Evolutionary conservation across 768 basidiomycete genomes (phyloP), one percentile per base, ranked within the genome.

Genomic region (Trametes meyenii): DNA sequence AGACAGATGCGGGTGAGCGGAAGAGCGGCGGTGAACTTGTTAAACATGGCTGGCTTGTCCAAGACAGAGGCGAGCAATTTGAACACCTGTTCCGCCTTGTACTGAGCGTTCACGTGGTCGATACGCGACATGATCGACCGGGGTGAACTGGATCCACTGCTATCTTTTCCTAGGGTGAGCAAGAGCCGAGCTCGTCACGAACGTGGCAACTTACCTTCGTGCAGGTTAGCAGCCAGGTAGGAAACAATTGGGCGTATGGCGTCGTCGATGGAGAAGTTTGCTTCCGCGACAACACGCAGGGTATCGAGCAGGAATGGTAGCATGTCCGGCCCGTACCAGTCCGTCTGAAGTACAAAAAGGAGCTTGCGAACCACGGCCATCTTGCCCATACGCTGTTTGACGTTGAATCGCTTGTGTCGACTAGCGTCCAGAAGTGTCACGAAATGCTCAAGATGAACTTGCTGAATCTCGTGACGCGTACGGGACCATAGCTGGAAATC

Each of bases 401-500:
- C 74, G 70, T 96, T 97, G 78, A 94, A 97, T 38, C 81, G 80
- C 57, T 82, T 83, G 71, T 89, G 88, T 57, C 86, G 84, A 65
- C 92, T 95, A 1, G 83, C 79, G 53, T 83, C 76, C 16, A 96
- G 72, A 17, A 97, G 83, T 14, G 85, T 89, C 6, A 81, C 73
- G 70, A 96, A 95, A 70, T 96, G 94, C 50, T 90, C 88, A 0
- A 96, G 78, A 66, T 94, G 88, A 13, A 86, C 82, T 4, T 80
- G 80, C 67, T 93, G 91, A n/a, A 97, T 85, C 50, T 92, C 90
- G 17, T 77, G 70, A 3, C 79, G 79, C 0, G 90, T 86, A 35
- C 76, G 81, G 0, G 90, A 85, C 96, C 96, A 98, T 12, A 97
- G 84, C 53, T 93, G 88, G 64, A 98, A 92, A 67, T 96, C 94